phyloP scores from a whole-genome alignment of 2,329 filamentous ascomycete species.

The Stachybotrys echinatus region DNA sequence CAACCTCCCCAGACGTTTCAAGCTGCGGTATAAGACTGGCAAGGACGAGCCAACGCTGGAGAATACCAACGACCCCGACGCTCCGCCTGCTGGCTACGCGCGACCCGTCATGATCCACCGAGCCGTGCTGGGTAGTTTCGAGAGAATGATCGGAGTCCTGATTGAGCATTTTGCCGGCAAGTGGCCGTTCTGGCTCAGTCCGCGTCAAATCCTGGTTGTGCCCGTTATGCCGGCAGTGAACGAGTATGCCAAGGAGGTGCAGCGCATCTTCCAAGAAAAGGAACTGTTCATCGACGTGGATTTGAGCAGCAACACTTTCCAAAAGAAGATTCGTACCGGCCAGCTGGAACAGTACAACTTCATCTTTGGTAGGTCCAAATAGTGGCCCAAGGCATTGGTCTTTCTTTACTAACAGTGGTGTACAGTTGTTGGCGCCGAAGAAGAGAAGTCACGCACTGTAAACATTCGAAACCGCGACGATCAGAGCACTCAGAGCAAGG shows the following conservation, averaged over 20 bases:
- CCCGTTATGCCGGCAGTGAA: constrained; percentile 71
- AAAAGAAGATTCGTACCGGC: constrained; percentile 83
- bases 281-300: constrained; percentile 61
- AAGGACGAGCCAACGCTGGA: constrained; percentile 36
- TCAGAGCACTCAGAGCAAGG: constrained; percentile 55
- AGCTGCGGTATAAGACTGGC: constrained; percentile 44
- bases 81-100: constrained; percentile 63
- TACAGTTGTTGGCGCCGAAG: constrained; percentile 56
- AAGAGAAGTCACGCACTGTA: constrained; percentile 54
- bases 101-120: constrained; percentile 85
- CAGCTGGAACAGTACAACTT: constrained; percentile 82
- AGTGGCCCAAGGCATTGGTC: background rate
- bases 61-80: constrained; percentile 37
- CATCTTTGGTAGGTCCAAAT: constrained; percentile 58
- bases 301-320: constrained; percentile 67
- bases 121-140: constrained; percentile 69
- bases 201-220: constrained; percentile 63
- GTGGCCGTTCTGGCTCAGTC: constrained; percentile 86
- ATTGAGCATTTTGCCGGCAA: constrained; percentile 82
- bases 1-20: constrained; percentile 52
- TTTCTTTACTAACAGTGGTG: constrained; percentile 9
- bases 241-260: constrained; percentile 72
- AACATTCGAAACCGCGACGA: constrained; percentile 62
- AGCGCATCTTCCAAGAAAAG: constrained; percentile 60
- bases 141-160: constrained; percentile 65